phyloP scores from a whole-genome alignment of 805 yeast species.

The Hanseniaspora singularis region DNA sequence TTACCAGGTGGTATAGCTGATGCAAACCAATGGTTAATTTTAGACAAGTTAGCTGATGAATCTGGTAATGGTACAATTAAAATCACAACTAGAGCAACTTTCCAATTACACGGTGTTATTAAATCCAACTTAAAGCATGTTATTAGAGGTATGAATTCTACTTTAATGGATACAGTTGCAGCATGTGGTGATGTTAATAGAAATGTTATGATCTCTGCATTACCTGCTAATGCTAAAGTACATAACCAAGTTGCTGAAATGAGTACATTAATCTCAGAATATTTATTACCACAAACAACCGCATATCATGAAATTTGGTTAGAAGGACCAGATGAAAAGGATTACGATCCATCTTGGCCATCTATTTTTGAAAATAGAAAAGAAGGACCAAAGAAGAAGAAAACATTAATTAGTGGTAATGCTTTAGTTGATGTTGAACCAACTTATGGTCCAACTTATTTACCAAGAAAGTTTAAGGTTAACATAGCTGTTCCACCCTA shows the following conservation, averaged over 20 bases:
- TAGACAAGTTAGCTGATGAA: conserved; percentile 67
- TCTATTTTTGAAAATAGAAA: conserved; percentile 52
- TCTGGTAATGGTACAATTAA: conserved; percentile 90
- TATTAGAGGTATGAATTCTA: conserved; percentile 84
- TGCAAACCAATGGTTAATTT: conserved; percentile 76
- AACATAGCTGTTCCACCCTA: conserved; percentile 92
- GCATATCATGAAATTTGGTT: conserved; percentile 97
- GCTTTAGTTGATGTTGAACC: conserved; percentile 79
- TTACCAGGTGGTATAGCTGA: conserved; percentile 86
- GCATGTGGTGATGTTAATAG: conserved; percentile 98
- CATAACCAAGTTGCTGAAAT: conserved; percentile 60
- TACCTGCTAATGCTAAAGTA: conserved; percentile 71
- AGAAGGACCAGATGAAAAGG: conserved; percentile 67
- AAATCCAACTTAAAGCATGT: conserved; percentile 82
- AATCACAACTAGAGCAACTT: conserved; percentile 92
- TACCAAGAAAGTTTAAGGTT: conserved; percentile 92
- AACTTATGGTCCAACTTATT: conserved; percentile 68
- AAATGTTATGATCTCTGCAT: conserved; percentile 84
- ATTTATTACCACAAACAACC: conserved; percentile 78
- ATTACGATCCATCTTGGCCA: conserved; percentile 49
- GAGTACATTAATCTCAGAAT: conserved; percentile 61
- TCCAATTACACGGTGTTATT: conserved; percentile 89
- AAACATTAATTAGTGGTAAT: conserved; percentile 75
- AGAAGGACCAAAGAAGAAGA: conserved; percentile 69
- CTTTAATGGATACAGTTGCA: conserved; percentile 84